phyloP scores from a whole-genome alignment of 1,139 yeast genomes.

The Candida sanyaensis region DNA sequence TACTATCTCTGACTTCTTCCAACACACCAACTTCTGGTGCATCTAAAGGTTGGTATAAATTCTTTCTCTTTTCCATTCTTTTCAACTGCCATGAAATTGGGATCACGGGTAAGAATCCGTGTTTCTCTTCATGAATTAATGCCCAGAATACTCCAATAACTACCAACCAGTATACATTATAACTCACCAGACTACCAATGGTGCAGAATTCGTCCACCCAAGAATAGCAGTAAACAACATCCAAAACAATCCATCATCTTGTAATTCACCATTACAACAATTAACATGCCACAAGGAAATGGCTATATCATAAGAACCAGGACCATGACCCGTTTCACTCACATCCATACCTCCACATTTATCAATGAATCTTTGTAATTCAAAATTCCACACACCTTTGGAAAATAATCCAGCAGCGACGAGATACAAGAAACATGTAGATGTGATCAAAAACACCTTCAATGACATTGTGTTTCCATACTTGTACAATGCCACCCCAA shows the following conservation, averaged over 20 bases:
- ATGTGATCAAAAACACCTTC: slow-evolving; percentile 40
- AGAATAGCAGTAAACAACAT: slow-evolving; percentile 47
- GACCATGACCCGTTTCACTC: slow-evolving; percentile 51
- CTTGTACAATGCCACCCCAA: slow-evolving; percentile 42
- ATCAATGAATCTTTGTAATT: slow-evolving; percentile 41
- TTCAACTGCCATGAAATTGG: slow-evolving; percentile 59
- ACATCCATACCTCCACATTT: slow-evolving; percentile 47
- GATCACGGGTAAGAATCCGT: slow-evolving; percentile 38
- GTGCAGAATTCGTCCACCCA: slow-evolving; percentile 56
- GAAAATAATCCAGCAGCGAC: slow-evolving; percentile 50
- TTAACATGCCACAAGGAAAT: slow-evolving; percentile 36
- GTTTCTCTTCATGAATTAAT: slow-evolving; percentile 33
- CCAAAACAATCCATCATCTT: slow-evolving; percentile 48
- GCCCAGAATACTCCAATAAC: slow-evolving; percentile 26
- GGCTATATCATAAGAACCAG: slow-evolving; percentile 45
- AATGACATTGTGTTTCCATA: slow-evolving; percentile 45
- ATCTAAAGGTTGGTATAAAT: slow-evolving; percentile 11
- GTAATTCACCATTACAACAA: slow-evolving; percentile 47
- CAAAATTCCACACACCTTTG: slow-evolving; percentile 50
- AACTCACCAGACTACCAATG: slow-evolving; percentile 44
- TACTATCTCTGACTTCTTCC: slow-evolving; percentile 20
- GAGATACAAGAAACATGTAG: slow-evolving; percentile 44
- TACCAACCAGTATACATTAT: slow-evolving; percentile 39
- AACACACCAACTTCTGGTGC: slow-evolving; percentile 11
- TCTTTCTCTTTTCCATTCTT: slow-evolving; percentile 49